Base-by-base conservation (phyloP, 768 basidiomycete species). In the Amanita muscaria region DNA sequence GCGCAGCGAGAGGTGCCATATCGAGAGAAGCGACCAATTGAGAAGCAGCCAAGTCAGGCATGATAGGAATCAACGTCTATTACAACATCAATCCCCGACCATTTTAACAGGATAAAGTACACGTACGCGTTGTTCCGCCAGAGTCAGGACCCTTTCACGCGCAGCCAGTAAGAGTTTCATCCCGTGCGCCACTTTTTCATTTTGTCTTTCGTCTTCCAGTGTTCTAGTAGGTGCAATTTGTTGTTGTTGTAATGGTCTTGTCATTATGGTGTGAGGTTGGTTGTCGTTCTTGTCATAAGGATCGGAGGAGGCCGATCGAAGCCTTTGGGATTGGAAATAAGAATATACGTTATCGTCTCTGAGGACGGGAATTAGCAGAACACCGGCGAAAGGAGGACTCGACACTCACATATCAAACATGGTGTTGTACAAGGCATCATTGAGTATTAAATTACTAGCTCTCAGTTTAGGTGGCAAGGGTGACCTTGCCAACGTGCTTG, bases 381-480 rank as follows among this genome's bases (percentile, higher is more conserved):
- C 12, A 12, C 9, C 4, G 16, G 5, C 24, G 16, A 7, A 37
- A 33, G 27, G 0, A 64, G 27, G 27, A 29, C 27, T n/a, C n/a
- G n/a, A n/a, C n/a, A n/a, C 76, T 52, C 46, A 74, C 75, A 70
- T 53, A 56, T 78, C 73, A 52, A 64, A 62, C 55, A 63, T 64
- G 63, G 59, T 70, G 63, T 67, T 61, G 64, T 74, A 77, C 64
- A 65, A 54, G 56, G 79, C 74, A 50, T 82, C 80, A 50, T 83
- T 80, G 56, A 87, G 66, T 56, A 70, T 66, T 63, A 88, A 65
- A 66, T 87, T 80, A 55, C 72, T 71, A 32, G 84, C 80, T 66
- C 81, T 72, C 55, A 88, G 70, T 63, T 84, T 80, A 49, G 83
- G 75, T 23, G 84, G 84, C 40, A 87, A 67, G 10, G 82, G 79